Evolutionary conservation across 768 basidiomycete genomes (phyloP), one percentile per base, ranked within the genome.

Genomic region (Rhizopogon sp.): DNA sequence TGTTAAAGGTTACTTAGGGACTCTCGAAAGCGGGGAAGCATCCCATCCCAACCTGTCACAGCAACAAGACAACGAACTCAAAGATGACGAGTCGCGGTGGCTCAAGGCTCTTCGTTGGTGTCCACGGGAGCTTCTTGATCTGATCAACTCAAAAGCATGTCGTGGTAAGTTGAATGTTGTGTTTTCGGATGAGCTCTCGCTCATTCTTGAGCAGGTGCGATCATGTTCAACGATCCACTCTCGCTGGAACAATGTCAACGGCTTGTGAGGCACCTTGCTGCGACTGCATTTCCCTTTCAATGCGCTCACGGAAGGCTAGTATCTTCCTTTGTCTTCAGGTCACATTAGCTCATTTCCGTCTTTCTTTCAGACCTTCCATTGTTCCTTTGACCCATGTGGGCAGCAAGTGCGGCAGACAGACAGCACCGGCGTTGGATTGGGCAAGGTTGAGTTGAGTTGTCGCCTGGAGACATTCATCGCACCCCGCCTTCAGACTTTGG

Each of bases 141-240:
- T 99, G 58, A 76, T 93, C 61, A 95, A 98, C 69, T 97, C 94
- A 9, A 95, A 93, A 72, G 97, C 97, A 22, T 99, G 97, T 65
- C 78, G 97, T 74, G 95, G 96, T 87, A 65, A 60, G 25, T 25
- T 4, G 67, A 45, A 52, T 33, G 44, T 46, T 45, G 39, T 46
- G 40, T 31, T 17, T n/a, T 22, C 25, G n/a, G 40, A 53, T 10
- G n/a, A 5, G 37, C 33, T 39, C 13, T 33, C 39, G n/a, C 25
- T 43, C 28, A 37, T 46, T 62, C 64, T 37, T 20, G 22, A 9
- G 46, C 43, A 97, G 94, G 95, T 51, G 95, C 96, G 3, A 90
- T 97, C 69, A 97, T 98, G 93, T 97, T 97, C 76, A 95, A 95
- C 61, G 95, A 98, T 66, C 56, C 76, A 0, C 75, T 99, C 47